Conservation (phyloP, 208 protist genomes). For the Wallacemonas sp. region DNA sequence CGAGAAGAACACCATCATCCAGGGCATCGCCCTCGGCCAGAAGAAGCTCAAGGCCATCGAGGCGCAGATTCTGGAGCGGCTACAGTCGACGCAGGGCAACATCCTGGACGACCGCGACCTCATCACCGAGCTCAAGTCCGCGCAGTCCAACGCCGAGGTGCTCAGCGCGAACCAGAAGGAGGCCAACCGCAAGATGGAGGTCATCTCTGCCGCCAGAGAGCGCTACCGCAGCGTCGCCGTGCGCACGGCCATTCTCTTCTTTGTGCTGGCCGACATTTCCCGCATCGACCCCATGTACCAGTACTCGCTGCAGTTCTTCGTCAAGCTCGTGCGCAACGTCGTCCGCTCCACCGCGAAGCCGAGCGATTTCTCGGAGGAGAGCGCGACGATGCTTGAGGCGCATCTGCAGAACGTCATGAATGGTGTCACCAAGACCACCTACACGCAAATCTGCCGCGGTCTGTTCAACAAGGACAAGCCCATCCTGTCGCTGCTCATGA, state of each 20-base stretch:
- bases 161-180: constrained; percentile 89
- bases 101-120: constrained; percentile 96
- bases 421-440: constrained; percentile 91
- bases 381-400: constrained; percentile 53
- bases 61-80: constrained; percentile 91
- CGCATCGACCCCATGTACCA: constrained; percentile 99
- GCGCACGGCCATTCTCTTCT: constrained; percentile 95
- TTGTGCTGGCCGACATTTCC: constrained; percentile 92
- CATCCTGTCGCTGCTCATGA: constrained; percentile 95
- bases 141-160: constrained; percentile 90
- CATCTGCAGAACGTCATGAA: constrained; percentile 86
- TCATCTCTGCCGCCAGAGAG: constrained; percentile 90
- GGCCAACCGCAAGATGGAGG: constrained; percentile 92
- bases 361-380: constrained; percentile 49
- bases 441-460: constrained; percentile 96
- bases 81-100: constrained; percentile 89
- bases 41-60: constrained; percentile 93
- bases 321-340: constrained; percentile 91
- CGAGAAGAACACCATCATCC: constrained; percentile 94
- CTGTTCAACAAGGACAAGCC: constrained; percentile 98
- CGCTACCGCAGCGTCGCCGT: constrained; percentile 90
- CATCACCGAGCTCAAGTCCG: constrained; percentile 93
- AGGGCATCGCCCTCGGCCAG: constrained; percentile 91
- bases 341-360: constrained; percentile 80
- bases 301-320: constrained; percentile 98